Evolutionary conservation across 2,329 filamentous ascomycete genomes (phyloP), one percentile per base, ranked within the genome.

Genomic region (Hortaea sp.): DNA sequence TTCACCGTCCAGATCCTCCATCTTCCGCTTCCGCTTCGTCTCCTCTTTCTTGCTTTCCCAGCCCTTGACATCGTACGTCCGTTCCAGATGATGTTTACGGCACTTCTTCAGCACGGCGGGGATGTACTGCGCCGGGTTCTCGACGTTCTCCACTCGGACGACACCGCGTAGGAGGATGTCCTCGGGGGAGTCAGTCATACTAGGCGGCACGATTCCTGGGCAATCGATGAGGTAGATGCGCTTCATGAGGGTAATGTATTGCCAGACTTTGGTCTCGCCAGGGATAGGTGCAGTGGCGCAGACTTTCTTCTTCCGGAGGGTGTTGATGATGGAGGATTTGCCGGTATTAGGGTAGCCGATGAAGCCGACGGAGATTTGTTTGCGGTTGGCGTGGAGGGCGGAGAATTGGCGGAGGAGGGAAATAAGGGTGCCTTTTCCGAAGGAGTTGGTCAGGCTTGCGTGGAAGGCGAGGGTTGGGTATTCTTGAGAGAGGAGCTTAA

Each of bases 281-380:
- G 92, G 90, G 51, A 97, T 95, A 5, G 90, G 92, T 5, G 92
- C 92, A 3, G 94, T 88, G 11, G 77, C 92, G 70, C 89, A 89
- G 37, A 95, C 89, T 65, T 92, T 89, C 73, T 95, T 97, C 66
- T 88, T 90, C 40, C 88, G 79, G 2, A 98, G 72, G 0, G 90
- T 95, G 69, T 98, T 98, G 70, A 98, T 97, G 56, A 98, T 92
- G 39, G 86, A 92, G 3, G 86, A 94, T 67, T 98, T 98, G 58
- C 92, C 92, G 0, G 87, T 89, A 59, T 97, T 98, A 3, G 92
- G 92, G 54, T 92, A 92, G 27, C 83, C 83, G 55, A 94, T 85
- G 53, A 94, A 77, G 35, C 90, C 90, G 29, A 95, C 88, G 3
- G 85, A 90, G 42, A 98, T 89, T 64, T 98, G 92, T 66, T 97